Evolutionary conservation across 148 eudicot species (phyloP).

Genomic region (Chenopodium berlandieri): DNA sequence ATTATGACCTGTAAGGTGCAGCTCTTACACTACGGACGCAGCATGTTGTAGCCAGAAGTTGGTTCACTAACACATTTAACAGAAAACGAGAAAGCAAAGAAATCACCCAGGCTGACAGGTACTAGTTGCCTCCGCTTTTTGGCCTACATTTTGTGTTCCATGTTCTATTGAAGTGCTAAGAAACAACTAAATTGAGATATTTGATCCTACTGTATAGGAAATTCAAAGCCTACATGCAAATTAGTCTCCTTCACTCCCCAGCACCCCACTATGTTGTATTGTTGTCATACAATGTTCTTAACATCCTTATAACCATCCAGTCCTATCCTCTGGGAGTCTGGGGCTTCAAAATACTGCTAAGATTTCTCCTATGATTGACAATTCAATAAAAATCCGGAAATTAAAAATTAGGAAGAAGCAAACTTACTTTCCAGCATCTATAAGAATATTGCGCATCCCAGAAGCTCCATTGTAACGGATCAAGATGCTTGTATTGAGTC

Average conservation of each 20-base stretch:
- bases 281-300: background rate
- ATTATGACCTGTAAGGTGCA: background rate
- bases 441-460: constrained; percentile 66
- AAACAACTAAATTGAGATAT: constrained; percentile 1
- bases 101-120: background rate
- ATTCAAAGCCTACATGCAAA: background rate
- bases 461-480: constrained; percentile 54
- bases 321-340: background rate
- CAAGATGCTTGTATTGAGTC: constrained; percentile 90
- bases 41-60: background rate
- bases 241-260: background rate
- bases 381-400: background rate
- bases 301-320: background rate
- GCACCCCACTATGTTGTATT: background rate
- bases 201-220: background rate
- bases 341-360: background rate
- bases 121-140: background rate
- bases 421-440: constrained; percentile 95
- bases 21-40: background rate
- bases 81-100: background rate
- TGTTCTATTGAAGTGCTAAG: background rate
- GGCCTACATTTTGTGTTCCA: background rate
- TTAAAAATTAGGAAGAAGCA: background rate
- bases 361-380: background rate
- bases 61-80: background rate